These are phyloP conservation scores for Aureobasidium sp. DNA, from an alignment of 2,329 filamentous ascomycete genomes.

Conservation along the genomic window DNA sequence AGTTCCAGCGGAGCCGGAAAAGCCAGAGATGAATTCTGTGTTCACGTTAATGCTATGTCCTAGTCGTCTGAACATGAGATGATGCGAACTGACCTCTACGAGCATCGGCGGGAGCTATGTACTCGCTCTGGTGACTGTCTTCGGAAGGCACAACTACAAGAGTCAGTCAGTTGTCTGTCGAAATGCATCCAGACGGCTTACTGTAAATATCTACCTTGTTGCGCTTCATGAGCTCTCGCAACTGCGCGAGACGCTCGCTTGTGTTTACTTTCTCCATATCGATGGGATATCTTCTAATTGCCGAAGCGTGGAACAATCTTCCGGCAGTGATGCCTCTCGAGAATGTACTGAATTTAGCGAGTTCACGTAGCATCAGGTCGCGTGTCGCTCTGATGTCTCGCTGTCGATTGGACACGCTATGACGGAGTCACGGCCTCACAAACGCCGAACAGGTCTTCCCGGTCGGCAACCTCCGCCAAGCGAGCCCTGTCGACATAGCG, in stretches of 20 bases:
- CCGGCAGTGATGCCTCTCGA: slow-evolving; percentile 7
- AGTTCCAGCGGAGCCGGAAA: slow-evolving; percentile 89
- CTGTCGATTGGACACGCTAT: slow-evolving; percentile 4
- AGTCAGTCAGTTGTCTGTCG: slow-evolving; percentile 33
- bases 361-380: slow-evolving; percentile 9
- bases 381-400: background rate
- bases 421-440: background rate
- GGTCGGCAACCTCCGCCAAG: slow-evolving; percentile 5
- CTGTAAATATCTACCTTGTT: slow-evolving; percentile 86
- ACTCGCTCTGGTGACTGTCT: slow-evolving; percentile 96
- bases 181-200: slow-evolving; percentile 38
- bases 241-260: slow-evolving; percentile 62
- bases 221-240: slow-evolving; percentile 82
- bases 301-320: slow-evolving; percentile 22
- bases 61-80: background rate
- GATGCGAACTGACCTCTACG: slow-evolving; percentile 54
- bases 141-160: slow-evolving; percentile 82
- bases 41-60: background rate
- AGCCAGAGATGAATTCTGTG: slow-evolving; percentile 78
- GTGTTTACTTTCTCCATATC: slow-evolving; percentile 78
- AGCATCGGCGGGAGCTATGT: slow-evolving; percentile 92
- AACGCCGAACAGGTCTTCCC: background rate
- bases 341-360: slow-evolving; percentile 1
- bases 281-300: slow-evolving; percentile 19
- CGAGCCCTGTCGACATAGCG: background rate